A percentile compares a stretch with the other conserved stretches of the same genome.
These are phyloP conservation scores for Symmetrospora coprosmae DNA, from an alignment of 768 basidiomycete genomes.

Conservation along the genomic window DNA sequence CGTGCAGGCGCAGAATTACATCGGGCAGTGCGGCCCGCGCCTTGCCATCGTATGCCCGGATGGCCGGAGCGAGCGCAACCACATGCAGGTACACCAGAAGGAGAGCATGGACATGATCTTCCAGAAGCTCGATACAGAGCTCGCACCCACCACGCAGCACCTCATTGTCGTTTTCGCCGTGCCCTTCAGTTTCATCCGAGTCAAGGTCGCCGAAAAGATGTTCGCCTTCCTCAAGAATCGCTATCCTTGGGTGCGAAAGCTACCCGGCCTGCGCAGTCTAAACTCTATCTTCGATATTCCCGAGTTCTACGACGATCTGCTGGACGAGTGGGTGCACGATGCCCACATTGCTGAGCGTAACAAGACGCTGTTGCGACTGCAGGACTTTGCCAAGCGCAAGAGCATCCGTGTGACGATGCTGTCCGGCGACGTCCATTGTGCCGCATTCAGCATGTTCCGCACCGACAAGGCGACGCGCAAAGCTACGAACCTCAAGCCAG, in stretches of 20 bases:
- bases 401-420: slow-evolving; percentile 19
- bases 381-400: slow-evolving; percentile 11
- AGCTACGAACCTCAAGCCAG: neutral
- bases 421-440: slow-evolving; percentile 23
- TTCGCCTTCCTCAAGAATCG: slow-evolving; percentile 2
- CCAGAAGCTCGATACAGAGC: slow-evolving; percentile 7
- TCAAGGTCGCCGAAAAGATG: slow-evolving; percentile 19
- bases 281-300: slow-evolving; percentile 25
- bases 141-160: slow-evolving; percentile 21
- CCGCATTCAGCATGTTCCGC: slow-evolving; percentile 18
- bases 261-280: slow-evolving; percentile 19
- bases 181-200: slow-evolving; percentile 26
- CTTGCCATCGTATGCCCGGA: slow-evolving; percentile 13
- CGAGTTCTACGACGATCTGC: slow-evolving; percentile 23
- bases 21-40: slow-evolving; percentile 20
- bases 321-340: slow-evolving; percentile 20
- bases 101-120: slow-evolving; percentile 14
- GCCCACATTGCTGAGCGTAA: slow-evolving; percentile 23
- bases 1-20: slow-evolving; percentile 4
- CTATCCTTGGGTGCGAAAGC: slow-evolving; percentile 18
- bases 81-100: slow-evolving; percentile 1
- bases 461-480: slow-evolving; percentile 5
- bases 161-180: slow-evolving; percentile 24
- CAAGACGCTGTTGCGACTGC: neutral
- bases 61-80: slow-evolving; percentile 16